Evolutionary conservation across 495 filamentous ascomycete species (phyloP).

Genomic region (Hypoxylon lenormandii): DNA sequence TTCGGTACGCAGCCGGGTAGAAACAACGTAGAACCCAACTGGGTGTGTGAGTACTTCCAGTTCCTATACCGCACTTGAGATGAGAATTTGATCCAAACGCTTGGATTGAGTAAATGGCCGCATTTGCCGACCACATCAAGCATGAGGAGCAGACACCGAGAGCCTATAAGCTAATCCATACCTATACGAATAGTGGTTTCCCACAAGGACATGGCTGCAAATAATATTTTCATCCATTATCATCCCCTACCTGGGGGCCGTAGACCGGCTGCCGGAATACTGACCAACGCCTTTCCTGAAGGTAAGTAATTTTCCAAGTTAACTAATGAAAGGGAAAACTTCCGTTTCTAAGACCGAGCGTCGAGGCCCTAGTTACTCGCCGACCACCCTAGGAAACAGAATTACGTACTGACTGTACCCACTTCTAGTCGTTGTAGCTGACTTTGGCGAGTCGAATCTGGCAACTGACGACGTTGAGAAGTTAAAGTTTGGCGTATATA

Average conservation of each 20-base stretch:
- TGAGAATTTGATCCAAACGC: too few relatives aligned
- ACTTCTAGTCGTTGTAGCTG: constrained; percentile 11
- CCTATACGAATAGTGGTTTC: constrained; percentile 3
- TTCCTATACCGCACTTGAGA: not conserved
- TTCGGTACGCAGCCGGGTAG: constrained; percentile 2
- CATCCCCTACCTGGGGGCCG: too few relatives aligned
- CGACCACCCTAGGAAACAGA: not conserved
- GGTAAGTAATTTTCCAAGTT: constrained; percentile 13
- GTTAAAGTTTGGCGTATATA: not conserved
- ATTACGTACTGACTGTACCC: constrained; percentile 12
- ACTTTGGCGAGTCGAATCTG: constrained; percentile 11
- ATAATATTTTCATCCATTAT: constrained; percentile 29
- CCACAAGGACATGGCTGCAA: constrained; percentile 4
- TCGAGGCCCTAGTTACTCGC: too few relatives aligned
- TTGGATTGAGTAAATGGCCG: too few relatives aligned
- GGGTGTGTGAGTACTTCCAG: constrained; percentile 8
- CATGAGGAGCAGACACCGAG: too few relatives aligned
- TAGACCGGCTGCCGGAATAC: too few relatives aligned
- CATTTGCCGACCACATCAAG: too few relatives aligned
- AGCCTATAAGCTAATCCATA: constrained; percentile 1
- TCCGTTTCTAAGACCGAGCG: too few relatives aligned
- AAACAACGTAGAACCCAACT: not conserved
- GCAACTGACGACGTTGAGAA: not conserved
- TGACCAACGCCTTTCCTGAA: constrained; percentile 20
- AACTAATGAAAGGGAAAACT: not conserved